Percentiles rank a stretch among this genome's conserved stretches.
Evolutionary conservation across 2,329 filamentous ascomycete species (phyloP).

Genomic region (Zymoseptoria pseudotritici): DNA sequence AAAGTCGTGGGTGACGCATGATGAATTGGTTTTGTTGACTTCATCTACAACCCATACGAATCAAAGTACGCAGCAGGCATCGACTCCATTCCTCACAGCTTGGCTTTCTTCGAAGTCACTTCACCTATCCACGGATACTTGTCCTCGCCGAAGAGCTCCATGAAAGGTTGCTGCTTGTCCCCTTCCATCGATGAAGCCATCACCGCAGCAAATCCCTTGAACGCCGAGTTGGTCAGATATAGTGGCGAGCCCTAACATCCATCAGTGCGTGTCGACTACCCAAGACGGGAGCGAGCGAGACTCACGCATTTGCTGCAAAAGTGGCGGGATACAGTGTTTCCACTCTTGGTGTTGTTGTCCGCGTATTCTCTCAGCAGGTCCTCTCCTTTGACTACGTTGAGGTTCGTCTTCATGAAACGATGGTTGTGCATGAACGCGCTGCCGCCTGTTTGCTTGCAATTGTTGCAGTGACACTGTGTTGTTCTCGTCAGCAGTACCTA

Average conservation of each 20-base stretch:
- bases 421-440: constrained; percentile 26
- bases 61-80: not conserved
- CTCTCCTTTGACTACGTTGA: constrained; percentile 20
- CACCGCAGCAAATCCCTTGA: constrained; percentile 15
- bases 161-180: constrained; percentile 10
- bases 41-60: not conserved
- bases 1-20: not conserved
- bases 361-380: constrained; percentile 18
- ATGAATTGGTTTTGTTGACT: not conserved
- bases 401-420: constrained; percentile 20
- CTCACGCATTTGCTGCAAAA: constrained; percentile 26
- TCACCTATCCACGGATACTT: constrained; percentile 12
- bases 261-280: not conserved
- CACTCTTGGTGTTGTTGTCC: constrained; percentile 22
- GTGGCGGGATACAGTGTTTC: constrained; percentile 18
- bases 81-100: constrained; percentile 6
- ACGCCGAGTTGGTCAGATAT: constrained; percentile 16
- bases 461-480: constrained; percentile 23
- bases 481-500: not conserved
- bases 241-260: constrained; percentile 15
- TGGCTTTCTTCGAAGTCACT: constrained; percentile 12
- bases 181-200: constrained; percentile 13
- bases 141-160: constrained; percentile 13
- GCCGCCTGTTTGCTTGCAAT: constrained; percentile 20
- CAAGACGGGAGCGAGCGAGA: not conserved